A percentile compares a stretch with the other conserved stretches of the same genome.
Evolutionary conservation across 306 rosid species (phyloP).

Genomic region (Ceratonia siliqua): DNA sequence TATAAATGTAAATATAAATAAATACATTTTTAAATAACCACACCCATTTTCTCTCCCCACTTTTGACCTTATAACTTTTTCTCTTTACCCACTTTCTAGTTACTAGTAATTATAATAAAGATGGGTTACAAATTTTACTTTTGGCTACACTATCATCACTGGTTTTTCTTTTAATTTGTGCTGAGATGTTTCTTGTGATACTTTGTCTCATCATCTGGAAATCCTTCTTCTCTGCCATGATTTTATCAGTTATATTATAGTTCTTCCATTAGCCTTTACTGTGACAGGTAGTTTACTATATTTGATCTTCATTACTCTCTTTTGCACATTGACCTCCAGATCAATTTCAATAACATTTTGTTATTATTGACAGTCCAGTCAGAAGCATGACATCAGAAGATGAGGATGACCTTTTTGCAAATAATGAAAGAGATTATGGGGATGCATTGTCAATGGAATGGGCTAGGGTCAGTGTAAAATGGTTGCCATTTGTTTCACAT

Average conservation of each 20-base stretch:
- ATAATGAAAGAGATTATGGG: slow-evolving; percentile 57
- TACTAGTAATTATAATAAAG: slow-evolving; percentile 6
- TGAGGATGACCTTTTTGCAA: slow-evolving; percentile 60
- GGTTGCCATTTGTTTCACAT: slow-evolving; percentile 32
- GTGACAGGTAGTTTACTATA: slow-evolving; percentile 11
- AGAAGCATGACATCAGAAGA: slow-evolving; percentile 82
- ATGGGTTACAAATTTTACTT: slow-evolving; percentile 17
- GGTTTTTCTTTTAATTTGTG: neutral
- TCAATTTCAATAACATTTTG: slow-evolving; percentile 45
- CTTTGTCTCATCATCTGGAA: slow-evolving; percentile 16
- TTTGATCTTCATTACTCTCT: slow-evolving; percentile 1
- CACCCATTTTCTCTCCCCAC: neutral
- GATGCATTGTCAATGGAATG: slow-evolving; percentile 73
- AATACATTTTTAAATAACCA: neutral
- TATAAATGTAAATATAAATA: neutral
- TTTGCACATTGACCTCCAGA: slow-evolving; percentile 7
- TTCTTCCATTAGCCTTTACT: slow-evolving; percentile 8
- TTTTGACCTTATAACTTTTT: neutral
- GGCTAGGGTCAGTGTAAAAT: slow-evolving; percentile 77
- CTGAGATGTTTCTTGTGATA: slow-evolving; percentile 23
- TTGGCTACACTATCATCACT: slow-evolving; percentile 14
- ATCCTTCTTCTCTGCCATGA: neutral
- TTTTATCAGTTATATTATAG: neutral
- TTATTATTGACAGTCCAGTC: slow-evolving; percentile 86
- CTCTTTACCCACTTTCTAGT: neutral